A percentile compares a stretch with the other conserved stretches of the same genome.
Conservation (phyloP, 2,329 filamentous ascomycete species). For the Biscogniauxia marginata region DNA sequence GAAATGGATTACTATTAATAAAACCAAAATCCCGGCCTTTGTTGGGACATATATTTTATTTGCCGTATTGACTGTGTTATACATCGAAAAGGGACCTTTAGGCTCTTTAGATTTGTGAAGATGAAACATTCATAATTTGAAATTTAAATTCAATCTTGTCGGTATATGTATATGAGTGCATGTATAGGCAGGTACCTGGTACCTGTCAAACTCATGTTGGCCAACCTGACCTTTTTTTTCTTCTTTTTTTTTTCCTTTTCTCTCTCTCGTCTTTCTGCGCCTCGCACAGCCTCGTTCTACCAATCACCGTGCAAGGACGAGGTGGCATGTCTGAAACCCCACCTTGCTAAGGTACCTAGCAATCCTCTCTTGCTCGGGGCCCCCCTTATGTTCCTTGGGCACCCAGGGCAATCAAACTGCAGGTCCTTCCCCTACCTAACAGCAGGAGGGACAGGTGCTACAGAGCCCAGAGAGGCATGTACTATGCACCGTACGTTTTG, state of each 20-base stretch:
- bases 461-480: neutral
- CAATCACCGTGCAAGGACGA: neutral
- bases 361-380: neutral
- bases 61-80: neutral
- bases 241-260: neutral
- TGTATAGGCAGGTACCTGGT: too few relatives aligned
- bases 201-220: too few relatives aligned
- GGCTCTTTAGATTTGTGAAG: neutral
- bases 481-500: neutral
- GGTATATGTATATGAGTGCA: too few relatives aligned
- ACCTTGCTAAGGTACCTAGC: neutral
- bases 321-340: conserved; percentile 2
- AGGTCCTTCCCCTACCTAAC: neutral
- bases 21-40: too few relatives aligned
- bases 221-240: too few relatives aligned
- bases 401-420: neutral
- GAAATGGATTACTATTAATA: too few relatives aligned
- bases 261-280: neutral
- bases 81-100: neutral
- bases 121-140: neutral
- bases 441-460: neutral
- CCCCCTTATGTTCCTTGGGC: neutral
- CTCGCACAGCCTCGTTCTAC: neutral
- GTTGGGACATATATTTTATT: neutral
- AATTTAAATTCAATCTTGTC: neutral